Base-by-base conservation (phyloP, 73 alveolate genomes). In the Tetrahymena thermophila region DNA sequence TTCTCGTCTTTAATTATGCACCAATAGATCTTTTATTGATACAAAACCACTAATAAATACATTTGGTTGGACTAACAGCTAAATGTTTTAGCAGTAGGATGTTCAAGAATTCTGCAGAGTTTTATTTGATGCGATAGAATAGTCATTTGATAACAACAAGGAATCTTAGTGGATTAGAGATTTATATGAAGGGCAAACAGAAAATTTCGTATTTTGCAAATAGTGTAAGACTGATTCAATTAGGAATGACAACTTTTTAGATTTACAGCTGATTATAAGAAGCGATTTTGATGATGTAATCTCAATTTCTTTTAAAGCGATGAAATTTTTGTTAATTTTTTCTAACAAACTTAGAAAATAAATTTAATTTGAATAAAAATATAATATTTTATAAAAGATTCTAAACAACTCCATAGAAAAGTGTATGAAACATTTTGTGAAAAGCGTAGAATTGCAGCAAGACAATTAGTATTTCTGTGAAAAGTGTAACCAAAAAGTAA, bases 41-140 rank as follows among this genome's bases (percentile, higher is more conserved):
- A 97, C 98, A n/a, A 97, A 84, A 89, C 94, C 96, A 57, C 96
- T 97, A 57, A 97, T 97, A 3, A 94, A 95, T 71, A 58, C 97
- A 25, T 97, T 97, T 84, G 94, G 96, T 50, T 97, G 98, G 98
- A 96, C 94, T 35, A 42, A 83, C 19, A 25, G 35, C 37, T 93
- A 94, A 35, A 94, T 94, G 40, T 85, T 94, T n/a, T 96, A 97
- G 42, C 96, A 97, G 96, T 97, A 97, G 42, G 98, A 97, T 85
- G 94, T 95, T n/a, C 84, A 97, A 94, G 98, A 97, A 94, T 97
- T 98, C 97, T 98, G 99, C 95, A 55, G 99, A 93, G 99, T 98
- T 83, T 97, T 98, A 93, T 98, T 98, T 93, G 99, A 98, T 95
- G 99, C 99, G 2, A 97, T 98, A 50, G 99, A 98, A 96, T 55